Base-by-base conservation (phyloP, 306 rosid species). In the Gastrolobium bilobum region DNA sequence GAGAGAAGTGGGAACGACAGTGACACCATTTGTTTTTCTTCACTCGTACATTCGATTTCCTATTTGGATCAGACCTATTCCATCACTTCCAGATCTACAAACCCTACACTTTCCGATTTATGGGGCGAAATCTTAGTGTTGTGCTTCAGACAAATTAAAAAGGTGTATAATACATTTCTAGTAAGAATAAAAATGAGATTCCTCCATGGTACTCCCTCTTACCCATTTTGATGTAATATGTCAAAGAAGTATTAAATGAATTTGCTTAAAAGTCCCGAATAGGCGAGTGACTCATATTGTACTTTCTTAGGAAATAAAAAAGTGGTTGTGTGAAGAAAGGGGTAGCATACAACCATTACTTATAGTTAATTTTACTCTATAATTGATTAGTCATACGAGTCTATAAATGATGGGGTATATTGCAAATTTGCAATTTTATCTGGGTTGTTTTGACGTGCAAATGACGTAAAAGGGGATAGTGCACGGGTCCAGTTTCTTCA, bases 51-150 rank as follows among this genome's bases (percentile, higher is more conserved):
- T 80, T 56, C 35, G 30, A 50, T 48, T 76, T 29, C 79, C 62
- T 35, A 8, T 50, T 44, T 71, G 57, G 42, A 81, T 39, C 82
- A 74, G 52, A 50, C 79, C 79, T 67, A 56, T 10, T 72, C 34
- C 10, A 54, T 43, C 39, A 56, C 38, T 39, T 53, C 6, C 35
- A 52, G 15, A 20, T 39, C 38, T 30, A 34, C 11, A 50, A 51
- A 35, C 50, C 48, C 7, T 31, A 38, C 33, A 5, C 30, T 72
- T 72, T 72, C 65, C 52, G 0, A 39, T 56, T 39, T 40, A 57
- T 56, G 0, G 29, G 52, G 66, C 1, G 56, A 26, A 40, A 72
- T 40, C 54, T 39, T 6, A 29, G 78, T 40, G 67, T 43, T n/a
- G 65, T 8, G 33, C 56, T 72, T 56, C 54, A 30, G 7, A 11